Conservation (phyloP, 495 filamentous ascomycete genomes). For the Pseudevernia furfuracea region DNA sequence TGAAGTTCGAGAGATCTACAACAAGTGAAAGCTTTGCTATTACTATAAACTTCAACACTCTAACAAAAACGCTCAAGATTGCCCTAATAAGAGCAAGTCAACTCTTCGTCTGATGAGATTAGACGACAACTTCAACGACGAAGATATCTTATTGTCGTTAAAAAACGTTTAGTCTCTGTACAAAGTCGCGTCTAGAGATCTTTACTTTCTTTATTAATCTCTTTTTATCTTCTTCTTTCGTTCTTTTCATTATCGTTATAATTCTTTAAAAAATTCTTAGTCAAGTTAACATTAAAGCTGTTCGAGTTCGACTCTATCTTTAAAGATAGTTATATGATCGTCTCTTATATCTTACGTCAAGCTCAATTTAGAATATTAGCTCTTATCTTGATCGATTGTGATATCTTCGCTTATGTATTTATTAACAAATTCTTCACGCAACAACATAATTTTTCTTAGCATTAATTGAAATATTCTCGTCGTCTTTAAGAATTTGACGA, state of each 20-base stretch:
- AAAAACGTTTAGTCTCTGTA: neutral
- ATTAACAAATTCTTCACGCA: neutral
- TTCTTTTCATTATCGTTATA: neutral
- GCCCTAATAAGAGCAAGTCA: no score
- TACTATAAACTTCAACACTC: no score
- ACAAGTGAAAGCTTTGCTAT: no score
- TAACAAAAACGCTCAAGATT: no score
- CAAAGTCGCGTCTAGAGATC: neutral
- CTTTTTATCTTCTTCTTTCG: neutral
- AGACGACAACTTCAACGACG: neutral
- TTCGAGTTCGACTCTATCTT: neutral
- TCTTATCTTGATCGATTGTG: neutral
- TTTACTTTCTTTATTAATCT: neutral
- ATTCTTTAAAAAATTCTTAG: neutral
- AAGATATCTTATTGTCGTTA: neutral
- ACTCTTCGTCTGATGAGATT: no score
- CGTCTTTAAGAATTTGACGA: neutral
- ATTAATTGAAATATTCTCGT: neutral
- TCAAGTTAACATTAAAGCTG: neutral
- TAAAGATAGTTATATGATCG: neutral
- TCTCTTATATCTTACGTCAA: neutral
- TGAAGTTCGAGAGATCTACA: no score
- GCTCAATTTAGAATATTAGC: neutral
- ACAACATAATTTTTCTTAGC: neutral
- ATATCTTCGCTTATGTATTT: neutral